These are phyloP conservation scores for Escallonia herrerae DNA, from an alignment of 129 eudicot species.

Conservation along the genomic window DNA sequence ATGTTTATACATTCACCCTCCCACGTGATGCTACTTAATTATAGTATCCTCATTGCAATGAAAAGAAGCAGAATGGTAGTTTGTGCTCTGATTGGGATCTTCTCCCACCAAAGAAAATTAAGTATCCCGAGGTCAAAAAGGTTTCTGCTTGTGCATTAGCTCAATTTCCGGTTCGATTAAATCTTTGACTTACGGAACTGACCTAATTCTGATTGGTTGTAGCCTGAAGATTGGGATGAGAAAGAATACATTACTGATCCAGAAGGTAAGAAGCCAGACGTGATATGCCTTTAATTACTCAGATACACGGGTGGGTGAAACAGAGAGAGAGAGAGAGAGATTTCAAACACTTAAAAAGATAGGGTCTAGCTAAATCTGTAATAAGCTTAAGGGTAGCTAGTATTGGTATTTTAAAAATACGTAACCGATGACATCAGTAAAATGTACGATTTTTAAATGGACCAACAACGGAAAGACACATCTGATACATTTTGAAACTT, in stretches of 20 bases:
- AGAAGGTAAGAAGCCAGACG: conserved; percentile 98
- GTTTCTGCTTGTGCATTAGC: conserved; percentile 18
- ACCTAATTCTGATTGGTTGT: conserved; percentile 4
- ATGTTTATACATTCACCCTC: conserved; percentile 86
- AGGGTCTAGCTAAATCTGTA: too few species aligned
- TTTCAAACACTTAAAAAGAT: too few species aligned
- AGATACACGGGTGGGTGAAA: too few species aligned
- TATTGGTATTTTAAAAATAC: too few species aligned
- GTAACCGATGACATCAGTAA: too few species aligned
- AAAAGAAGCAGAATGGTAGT: conserved; percentile 85
- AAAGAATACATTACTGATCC: conserved; percentile 91
- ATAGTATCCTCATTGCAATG: conserved; percentile 83
- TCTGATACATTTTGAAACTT: too few species aligned
- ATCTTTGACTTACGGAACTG: too few species aligned
- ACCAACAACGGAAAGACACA: too few species aligned
- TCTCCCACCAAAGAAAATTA: conserved; percentile 81
- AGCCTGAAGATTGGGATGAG: conserved; percentile 99
- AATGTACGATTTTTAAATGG: too few species aligned
- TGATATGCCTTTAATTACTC: conserved; percentile 16
- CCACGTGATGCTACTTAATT: conserved; percentile 89
- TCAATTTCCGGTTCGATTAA: too few species aligned
- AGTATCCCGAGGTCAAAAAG: conserved; percentile 95
- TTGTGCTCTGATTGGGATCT: conserved; percentile 92
- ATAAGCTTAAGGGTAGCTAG: too few species aligned
- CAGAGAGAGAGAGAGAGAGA: too few species aligned